Base-by-base conservation (phyloP, 139 green algal genomes). In the Yamagishiella unicocca region DNA sequence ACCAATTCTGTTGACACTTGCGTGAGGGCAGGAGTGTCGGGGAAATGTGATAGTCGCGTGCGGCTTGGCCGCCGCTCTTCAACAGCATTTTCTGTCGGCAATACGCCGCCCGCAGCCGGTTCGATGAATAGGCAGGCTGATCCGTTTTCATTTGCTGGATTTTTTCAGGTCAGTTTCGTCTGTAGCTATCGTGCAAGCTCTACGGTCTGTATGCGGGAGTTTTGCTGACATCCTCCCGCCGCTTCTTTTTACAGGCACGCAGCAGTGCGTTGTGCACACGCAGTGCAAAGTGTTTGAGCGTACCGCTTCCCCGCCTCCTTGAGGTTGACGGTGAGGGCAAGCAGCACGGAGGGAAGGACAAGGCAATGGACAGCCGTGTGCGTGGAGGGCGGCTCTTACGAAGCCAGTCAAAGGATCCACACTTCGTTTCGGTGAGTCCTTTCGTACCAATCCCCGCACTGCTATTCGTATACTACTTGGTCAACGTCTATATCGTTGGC, bases 331-430 rank as follows among this genome's bases (percentile, higher is more conserved):
- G 22, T 35, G 68, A 77, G 68, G n/a, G 22, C 37, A 77, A 77
- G 37, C 68, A 77, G 68, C 68, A 77, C 35, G 68, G 68, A 19
- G 68, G 35, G 10, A 35, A 37, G 9, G 24, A 50, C 40, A 37
- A 77, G 35, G 35, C 68, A 24, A 77, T 77, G 19, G 68, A 77
- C 35, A 31, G 38, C 35, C 71, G 71, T 8, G 71, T 79, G 40
- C 17, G 71, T 24, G 71, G 71, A 12, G 71, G 71, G 3, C 71
- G 71, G 25, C 71, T 79, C 9, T 42, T 79, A 24, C 42, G 71
- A 4, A 62, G 42, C 71, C 42, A 61, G 43, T 38, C 42, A 22
- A 79, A 79, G 43, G 71, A 79, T 25, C 25, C 71, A 14, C 38
- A 55, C 38, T 31, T 40, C 37, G 22, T 61, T 0, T 79, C 71